A percentile compares a stretch with the other conserved stretches of the same genome.
phyloP scores from a whole-genome alignment of 1,284 basidiomycete species.

The Trichosporon asahii region DNA sequence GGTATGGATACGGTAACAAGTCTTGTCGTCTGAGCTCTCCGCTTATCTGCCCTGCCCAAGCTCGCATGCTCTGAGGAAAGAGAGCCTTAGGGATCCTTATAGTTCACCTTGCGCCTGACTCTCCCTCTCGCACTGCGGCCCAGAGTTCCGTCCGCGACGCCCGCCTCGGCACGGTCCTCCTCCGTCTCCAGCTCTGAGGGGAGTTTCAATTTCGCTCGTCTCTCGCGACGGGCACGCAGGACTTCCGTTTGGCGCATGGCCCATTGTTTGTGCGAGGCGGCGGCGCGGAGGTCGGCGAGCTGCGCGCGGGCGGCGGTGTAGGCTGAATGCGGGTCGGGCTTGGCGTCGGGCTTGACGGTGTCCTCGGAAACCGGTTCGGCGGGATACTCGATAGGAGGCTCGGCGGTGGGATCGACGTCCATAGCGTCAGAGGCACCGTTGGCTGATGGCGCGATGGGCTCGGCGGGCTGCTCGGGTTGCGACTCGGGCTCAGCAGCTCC shows the following conservation, averaged over 20 bases:
- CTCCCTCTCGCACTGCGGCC: neutral
- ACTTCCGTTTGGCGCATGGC: neutral
- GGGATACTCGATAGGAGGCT: too few species aligned
- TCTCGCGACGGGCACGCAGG: neutral
- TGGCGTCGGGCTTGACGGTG: neutral
- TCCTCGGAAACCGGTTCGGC: too few species aligned
- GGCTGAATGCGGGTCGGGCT: neutral
- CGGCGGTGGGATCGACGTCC: neutral
- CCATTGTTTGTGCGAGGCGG: neutral
- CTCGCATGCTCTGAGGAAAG: neutral
- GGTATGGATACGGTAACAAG: neutral
- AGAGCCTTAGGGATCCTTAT: neutral
- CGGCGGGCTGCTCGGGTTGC: too few species aligned
- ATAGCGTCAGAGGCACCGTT: neutral
- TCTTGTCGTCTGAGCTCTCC: too few species aligned
- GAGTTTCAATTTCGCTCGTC: neutral
- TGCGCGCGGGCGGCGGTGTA: neutral
- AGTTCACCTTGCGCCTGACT: neutral
- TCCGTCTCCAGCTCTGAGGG: conserved; percentile 3
- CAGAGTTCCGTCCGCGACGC: neutral
- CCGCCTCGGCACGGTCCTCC: neutral
- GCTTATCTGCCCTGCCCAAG: neutral
- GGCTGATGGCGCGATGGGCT: too few species aligned
- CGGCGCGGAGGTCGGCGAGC: neutral
- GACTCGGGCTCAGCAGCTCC: too few species aligned